Percentiles rank a stretch among this genome's conserved stretches.
These are phyloP conservation scores for Corchorus capsularis DNA, from an alignment of 345 rosid genomes.

Conservation along the genomic window DNA sequence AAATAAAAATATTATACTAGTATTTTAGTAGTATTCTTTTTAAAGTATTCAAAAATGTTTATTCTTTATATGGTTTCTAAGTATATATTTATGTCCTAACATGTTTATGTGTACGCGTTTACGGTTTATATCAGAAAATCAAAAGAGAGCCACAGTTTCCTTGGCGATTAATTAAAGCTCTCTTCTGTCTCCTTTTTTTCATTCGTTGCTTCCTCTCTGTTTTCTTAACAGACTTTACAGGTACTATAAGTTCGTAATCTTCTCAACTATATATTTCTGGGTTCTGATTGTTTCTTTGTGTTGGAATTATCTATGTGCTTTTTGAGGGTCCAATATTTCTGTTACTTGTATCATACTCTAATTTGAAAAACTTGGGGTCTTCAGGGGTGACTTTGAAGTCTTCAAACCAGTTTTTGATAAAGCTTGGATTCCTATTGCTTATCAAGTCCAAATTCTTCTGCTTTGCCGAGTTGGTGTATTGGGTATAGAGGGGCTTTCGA, in stretches of 20 bases:
- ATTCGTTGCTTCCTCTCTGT: neutral
- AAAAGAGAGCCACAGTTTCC: slow-evolving; percentile 9
- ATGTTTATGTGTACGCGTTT: neutral
- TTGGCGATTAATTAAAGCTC: slow-evolving; percentile 15
- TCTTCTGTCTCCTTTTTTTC: neutral
- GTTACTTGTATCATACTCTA: slow-evolving; percentile 15
- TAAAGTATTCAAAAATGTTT: neutral
- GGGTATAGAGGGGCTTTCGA: slow-evolving; percentile 21
- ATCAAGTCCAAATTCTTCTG: neutral
- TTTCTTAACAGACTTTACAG: neutral
- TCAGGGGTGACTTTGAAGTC: slow-evolving; percentile 29
- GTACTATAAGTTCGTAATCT: neutral
- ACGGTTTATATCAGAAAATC: neutral
- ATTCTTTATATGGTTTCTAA: neutral
- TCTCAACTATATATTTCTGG: neutral
- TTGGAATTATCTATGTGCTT: neutral
- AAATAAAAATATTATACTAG: neutral
- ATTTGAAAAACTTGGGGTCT: slow-evolving; percentile 26
- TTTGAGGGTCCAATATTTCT: neutral
- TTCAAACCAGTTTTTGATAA: neutral
- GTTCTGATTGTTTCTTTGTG: neutral
- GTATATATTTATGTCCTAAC: neutral
- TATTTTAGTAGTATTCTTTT: neutral
- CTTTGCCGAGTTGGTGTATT: slow-evolving; percentile 30
- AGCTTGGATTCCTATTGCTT: neutral